A percentile compares a stretch with the other conserved stretches of the same genome.
Evolutionary conservation across 192 early-diverging fungal species (phyloP).

Genomic region (Bifiguratus adelaidae): DNA sequence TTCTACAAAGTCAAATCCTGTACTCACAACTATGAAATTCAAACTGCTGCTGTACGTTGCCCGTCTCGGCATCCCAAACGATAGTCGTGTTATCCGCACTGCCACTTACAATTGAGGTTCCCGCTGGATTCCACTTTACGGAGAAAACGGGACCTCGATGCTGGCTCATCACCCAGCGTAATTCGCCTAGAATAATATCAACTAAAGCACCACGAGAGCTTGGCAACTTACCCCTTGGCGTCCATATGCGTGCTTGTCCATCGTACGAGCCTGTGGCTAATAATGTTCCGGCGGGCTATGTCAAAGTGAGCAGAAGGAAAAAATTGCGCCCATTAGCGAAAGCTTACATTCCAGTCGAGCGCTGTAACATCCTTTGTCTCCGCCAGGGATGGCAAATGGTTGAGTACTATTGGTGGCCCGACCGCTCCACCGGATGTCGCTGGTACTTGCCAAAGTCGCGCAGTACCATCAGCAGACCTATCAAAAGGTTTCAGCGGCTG

Average conservation of each 20-base stretch:
- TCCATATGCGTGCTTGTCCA: constrained; percentile 82
- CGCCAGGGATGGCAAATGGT: constrained; percentile 32
- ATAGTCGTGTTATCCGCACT: constrained; percentile 71
- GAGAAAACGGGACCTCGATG: constrained; percentile 77
- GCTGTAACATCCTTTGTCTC: constrained; percentile 70
- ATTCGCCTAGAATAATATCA: constrained; percentile 29
- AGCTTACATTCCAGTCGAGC: constrained; percentile 75
- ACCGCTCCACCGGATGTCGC: constrained; percentile 23
- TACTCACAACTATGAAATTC: constrained; percentile 47
- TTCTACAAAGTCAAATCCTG: neutral
- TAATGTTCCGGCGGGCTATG: constrained; percentile 59
- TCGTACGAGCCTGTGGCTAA: constrained; percentile 81
- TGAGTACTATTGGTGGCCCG: constrained; percentile 39
- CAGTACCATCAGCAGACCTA: constrained; percentile 73
- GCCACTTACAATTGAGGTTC: constrained; percentile 60
- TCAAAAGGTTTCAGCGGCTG: neutral
- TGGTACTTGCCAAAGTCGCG: constrained; percentile 82
- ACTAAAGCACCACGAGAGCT: no score
- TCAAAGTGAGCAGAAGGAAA: neutral
- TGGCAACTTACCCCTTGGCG: constrained; percentile 42
- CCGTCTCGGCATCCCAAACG: constrained; percentile 76
- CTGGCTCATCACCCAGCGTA: constrained; percentile 44
- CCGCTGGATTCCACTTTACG: constrained; percentile 78
- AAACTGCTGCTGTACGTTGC: constrained; percentile 63
- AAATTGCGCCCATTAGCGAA: neutral